Evolutionary conservation across 1,284 basidiomycete genomes (phyloP), one percentile per base, ranked within the genome.

Genomic region (Quambalaria eucalypti): DNA sequence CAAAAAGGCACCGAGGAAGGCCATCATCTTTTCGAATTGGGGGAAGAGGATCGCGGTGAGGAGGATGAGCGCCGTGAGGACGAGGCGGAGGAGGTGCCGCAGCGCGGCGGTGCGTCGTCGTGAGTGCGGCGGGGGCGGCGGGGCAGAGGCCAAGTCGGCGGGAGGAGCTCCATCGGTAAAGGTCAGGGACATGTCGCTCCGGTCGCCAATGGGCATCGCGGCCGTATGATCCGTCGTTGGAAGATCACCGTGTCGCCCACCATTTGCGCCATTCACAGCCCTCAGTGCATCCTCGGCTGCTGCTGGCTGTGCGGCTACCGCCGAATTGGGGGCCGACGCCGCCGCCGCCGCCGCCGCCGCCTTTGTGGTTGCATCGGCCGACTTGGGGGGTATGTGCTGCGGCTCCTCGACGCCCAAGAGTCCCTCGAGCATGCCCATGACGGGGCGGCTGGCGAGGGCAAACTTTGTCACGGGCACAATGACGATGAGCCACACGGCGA

Each of bases 401-500:
- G 33, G 21, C 28, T 38, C 25, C 28, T 52, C 50, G 5, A 74
- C 58, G 1, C 73, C 72, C 10, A 71, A 40, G 38, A 73, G 50
- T 47, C 66, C 59, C 57, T 76, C 75, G 39, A 73, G 60, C 4
- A 69, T 71, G 25, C 65, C 67, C 49, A 64, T 65, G 31, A 60
- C 48, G 8, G 92, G 93, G 67, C 90, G 82, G 2, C 86, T 86
- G 44, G 85, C 84, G 23, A 96, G 79, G 2, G 88, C 88, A 74
- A 88, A 95, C 76, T 96, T 96, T 1, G 89, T 85, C 51, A 67
- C 53, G 28, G 74, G 61, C 60, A 85, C 87, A 56, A 95, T 78
- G 25, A 92, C 90, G 38, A 97, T 85, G 79, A 91, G 85, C 87
- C 90, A 92, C 46, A 95, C 80, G 4, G 86, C 86, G 25, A 88